A percentile compares a stretch with the other conserved stretches of the same genome.
Evolutionary conservation across 1,284 basidiomycete genomes (phyloP).

Genomic region (Polyporus tsugae): DNA sequence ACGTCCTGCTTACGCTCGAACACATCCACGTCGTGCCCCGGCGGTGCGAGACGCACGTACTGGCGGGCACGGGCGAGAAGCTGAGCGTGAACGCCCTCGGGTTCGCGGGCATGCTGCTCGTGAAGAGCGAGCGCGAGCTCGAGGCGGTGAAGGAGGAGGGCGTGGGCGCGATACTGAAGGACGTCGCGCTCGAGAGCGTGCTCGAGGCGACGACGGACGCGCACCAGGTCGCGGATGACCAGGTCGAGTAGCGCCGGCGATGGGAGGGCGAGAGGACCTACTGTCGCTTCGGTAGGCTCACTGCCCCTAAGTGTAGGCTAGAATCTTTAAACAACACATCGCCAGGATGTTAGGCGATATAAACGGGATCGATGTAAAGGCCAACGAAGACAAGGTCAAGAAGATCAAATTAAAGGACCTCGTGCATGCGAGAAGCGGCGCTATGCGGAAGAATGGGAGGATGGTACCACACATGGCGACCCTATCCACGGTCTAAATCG

Average conservation of each 20-base stretch:
- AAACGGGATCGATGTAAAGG: no score
- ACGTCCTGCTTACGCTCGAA: conserved; percentile 82
- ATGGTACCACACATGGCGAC: no score
- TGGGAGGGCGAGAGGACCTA: no score
- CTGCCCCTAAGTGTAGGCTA: no score
- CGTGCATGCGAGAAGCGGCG: no score
- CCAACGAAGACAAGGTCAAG: no score
- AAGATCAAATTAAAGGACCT: no score
- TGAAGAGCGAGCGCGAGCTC: conserved; percentile 80
- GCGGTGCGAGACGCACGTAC: conserved; percentile 59
- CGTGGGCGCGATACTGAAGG: conserved; percentile 64
- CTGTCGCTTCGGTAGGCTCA: no score
- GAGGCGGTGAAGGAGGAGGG: conserved; percentile 70
- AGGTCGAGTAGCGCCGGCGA: not conserved
- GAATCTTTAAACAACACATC: no score
- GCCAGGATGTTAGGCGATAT: no score
- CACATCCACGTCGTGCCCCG: conserved; percentile 88
- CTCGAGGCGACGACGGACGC: conserved; percentile 59
- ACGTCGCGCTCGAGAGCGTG: conserved; percentile 69
- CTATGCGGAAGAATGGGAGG: no score
- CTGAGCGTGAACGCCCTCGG: conserved; percentile 85
- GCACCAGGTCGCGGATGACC: conserved; percentile 24
- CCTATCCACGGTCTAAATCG: no score
- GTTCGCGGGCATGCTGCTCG: conserved; percentile 88
- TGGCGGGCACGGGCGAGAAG: conserved; percentile 58